Evolutionary conservation across 257 asterid genomes (phyloP).

Genomic region (Ligustrum vulgare): DNA sequence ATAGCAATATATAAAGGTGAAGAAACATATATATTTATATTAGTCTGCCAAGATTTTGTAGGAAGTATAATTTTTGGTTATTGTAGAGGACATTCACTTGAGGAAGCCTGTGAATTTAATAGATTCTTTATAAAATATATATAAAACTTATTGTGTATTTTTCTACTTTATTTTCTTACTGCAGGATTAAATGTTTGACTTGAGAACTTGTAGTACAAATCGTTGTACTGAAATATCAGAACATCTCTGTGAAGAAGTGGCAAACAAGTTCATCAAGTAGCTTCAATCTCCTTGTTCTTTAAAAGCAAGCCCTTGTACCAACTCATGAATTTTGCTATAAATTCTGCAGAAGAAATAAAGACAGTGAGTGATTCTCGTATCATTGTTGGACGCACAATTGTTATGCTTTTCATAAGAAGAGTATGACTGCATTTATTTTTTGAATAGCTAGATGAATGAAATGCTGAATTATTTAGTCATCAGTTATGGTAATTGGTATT

Average conservation of each 20-base stretch:
- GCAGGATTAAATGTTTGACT: constrained; percentile 8
- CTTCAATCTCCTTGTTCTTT: constrained; percentile 28
- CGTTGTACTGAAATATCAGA: constrained; percentile 25
- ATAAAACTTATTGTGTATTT: constrained; percentile 21
- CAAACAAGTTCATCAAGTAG: constrained; percentile 7
- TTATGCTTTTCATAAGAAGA: neutral
- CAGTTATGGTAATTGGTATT: too few species aligned
- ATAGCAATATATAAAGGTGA: neutral
- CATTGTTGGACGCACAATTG: constrained; percentile 7
- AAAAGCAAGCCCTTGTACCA: constrained; percentile 34
- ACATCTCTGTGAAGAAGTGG: constrained; percentile 16
- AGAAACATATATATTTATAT: neutral
- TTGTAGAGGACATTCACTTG: constrained; percentile 19
- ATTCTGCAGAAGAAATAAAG: constrained; percentile 48
- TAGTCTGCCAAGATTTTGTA: neutral
- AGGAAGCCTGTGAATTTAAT: constrained; percentile 14
- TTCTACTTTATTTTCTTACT: constrained; percentile 23
- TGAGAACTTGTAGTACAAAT: constrained; percentile 21
- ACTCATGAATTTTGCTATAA: constrained; percentile 56
- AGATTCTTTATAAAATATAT: constrained; percentile 22
- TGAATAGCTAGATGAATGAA: too few species aligned
- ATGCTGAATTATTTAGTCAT: too few species aligned
- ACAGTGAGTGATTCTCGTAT: constrained; percentile 4
- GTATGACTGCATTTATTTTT: too few species aligned
- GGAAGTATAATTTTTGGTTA: constrained; percentile 6